Conservation (phyloP, 495 filamentous ascomycete genomes). For the Penicillium longicatenatum region DNA sequence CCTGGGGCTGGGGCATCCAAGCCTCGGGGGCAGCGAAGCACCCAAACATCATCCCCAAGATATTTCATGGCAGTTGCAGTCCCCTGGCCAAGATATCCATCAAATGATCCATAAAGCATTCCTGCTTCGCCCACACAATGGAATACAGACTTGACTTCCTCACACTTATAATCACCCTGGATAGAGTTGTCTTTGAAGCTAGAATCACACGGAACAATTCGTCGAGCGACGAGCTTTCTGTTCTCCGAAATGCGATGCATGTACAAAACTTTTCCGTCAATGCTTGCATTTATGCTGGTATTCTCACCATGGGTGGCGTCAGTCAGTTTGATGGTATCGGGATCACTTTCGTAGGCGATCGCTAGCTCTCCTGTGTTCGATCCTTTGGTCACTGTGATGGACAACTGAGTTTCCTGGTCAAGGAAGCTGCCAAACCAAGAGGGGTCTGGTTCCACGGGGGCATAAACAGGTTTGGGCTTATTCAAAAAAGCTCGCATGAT, state of each 20-base stretch:
- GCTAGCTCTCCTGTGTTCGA: constrained; percentile 16
- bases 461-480: constrained; percentile 7
- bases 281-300: constrained; percentile 12
- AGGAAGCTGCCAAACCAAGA: constrained; percentile 31
- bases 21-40: constrained; percentile 30
- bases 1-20: constrained; percentile 38
- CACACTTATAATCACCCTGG: constrained; percentile 28
- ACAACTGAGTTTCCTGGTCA: constrained; percentile 29
- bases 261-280: constrained; percentile 22
- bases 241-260: constrained; percentile 31
- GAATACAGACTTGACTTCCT: constrained; percentile 34
- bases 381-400: constrained; percentile 21
- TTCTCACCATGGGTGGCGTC: constrained; percentile 14
- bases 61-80: constrained; percentile 25
- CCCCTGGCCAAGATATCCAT: constrained; percentile 35
- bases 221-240: constrained; percentile 23
- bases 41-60: constrained; percentile 36
- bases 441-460: neutral
- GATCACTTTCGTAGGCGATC: constrained; percentile 19
- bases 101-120: constrained; percentile 34
- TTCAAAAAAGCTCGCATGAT: constrained; percentile 20
- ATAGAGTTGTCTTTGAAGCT: constrained; percentile 10
- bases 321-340: constrained; percentile 13
- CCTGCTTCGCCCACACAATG: constrained; percentile 28
- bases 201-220: constrained; percentile 17